Base-by-base conservation (phyloP, 2,329 filamentous ascomycete species). In the Curvularia sp. region DNA sequence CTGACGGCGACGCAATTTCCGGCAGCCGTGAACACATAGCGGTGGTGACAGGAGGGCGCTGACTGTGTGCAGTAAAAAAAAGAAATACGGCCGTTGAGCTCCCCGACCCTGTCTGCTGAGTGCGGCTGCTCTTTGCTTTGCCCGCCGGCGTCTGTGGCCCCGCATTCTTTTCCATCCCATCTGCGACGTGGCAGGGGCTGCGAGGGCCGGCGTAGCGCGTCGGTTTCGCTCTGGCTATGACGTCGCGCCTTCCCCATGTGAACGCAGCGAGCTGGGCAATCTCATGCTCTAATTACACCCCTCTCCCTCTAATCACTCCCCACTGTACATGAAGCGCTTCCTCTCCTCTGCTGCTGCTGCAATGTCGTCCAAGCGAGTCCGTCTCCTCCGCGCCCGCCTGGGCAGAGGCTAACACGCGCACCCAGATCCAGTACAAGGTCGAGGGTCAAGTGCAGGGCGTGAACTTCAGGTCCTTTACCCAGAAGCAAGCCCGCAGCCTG, bases 381-480 rank as follows among this genome's bases (percentile, higher is more conserved):
- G 72, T 69, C 44, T 52, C 57, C 8, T 38, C 28, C 49, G 18
- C n/a, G 35, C 18, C 35, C 20, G 26, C 30, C 26, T 57, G 63
- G 57, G 44, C 64, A 59, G 35, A 43, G 8, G 50, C 64, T 71
- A 49, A 75, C 57, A 55, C 43, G 55, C 58, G 43, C 43, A 22
- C 57, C 18, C 58, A 82, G 81, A 82, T 83, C 57, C 76, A 75
- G 9, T 83, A 78, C 77, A 80, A 75, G 59, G 81, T 83, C 59
- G 69, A 78, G 24, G 81, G 81, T 56, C 65, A 75, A 28, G 81
- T 83, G 38, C 81, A 83, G 71, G 81, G 81, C 38, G 82, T 85
- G 61, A 83, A 80, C 71, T 85, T 83, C 69, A 79, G 82, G 77
- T 74, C 73, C 12, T 81, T 73, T 66, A 80, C 81, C 13, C 71